Conservation (phyloP, 1,284 basidiomycete genomes). For the Athelia psychrophila region DNA sequence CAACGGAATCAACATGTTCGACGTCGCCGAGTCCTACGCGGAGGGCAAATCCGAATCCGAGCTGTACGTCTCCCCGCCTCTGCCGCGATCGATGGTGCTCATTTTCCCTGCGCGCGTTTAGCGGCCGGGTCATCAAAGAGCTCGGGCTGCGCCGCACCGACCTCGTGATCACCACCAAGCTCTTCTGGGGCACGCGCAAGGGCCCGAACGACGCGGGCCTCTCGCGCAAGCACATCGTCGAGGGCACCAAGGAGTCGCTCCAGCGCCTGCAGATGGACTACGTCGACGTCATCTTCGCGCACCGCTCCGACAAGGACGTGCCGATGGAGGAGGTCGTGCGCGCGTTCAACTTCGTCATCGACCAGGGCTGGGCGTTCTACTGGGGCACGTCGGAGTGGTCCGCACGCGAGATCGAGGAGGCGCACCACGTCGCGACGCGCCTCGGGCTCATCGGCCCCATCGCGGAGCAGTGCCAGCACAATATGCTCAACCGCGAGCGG, state of each 20-base stretch:
- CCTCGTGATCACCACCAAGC: slow-evolving; percentile 72
- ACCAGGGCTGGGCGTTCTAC: slow-evolving; percentile 69
- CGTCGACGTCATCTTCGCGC: slow-evolving; percentile 69
- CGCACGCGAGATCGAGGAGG: slow-evolving; percentile 72
- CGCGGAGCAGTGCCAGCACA: slow-evolving; percentile 77
- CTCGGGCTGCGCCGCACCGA: slow-evolving; percentile 70
- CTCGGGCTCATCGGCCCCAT: slow-evolving; percentile 72
- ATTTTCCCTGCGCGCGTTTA: slow-evolving; percentile 21
- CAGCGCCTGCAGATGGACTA: slow-evolving; percentile 75
- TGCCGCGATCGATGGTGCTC: neutral
- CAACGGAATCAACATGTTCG: slow-evolving; percentile 67
- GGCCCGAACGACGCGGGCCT: slow-evolving; percentile 64
- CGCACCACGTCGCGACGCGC: slow-evolving; percentile 67
- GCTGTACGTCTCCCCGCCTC: slow-evolving; percentile 40
- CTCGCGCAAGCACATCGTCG: slow-evolving; percentile 80
- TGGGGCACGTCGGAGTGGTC: slow-evolving; percentile 84
- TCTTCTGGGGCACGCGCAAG: slow-evolving; percentile 53
- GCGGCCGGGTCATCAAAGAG: slow-evolving; percentile 77
- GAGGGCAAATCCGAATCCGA: slow-evolving; percentile 70
- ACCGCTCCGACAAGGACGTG: slow-evolving; percentile 42
- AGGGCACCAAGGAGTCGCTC: slow-evolving; percentile 69
- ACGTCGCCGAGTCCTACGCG: slow-evolving; percentile 57
- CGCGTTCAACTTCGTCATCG: slow-evolving; percentile 68
- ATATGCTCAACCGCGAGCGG: slow-evolving; percentile 72
- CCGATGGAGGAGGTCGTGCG: slow-evolving; percentile 74